Base-by-base conservation (phyloP, 768 basidiomycete genomes). In the Tubosaeta sp. region DNA sequence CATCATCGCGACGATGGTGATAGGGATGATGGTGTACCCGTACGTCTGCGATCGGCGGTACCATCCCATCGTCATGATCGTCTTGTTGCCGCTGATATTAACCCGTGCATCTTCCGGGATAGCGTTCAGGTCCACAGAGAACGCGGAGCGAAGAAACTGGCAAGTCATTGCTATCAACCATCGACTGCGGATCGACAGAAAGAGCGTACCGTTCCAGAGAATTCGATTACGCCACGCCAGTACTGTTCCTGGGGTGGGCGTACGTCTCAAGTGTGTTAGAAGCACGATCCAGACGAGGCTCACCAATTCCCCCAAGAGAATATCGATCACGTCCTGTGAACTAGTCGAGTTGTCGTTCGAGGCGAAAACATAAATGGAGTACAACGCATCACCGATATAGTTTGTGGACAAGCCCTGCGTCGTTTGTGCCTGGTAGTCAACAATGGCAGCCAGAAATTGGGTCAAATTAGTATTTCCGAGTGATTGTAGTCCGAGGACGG, bases 321-420 rank as follows among this genome's bases (percentile, higher is more conserved):
- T 26, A 14, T 26, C 41, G 22, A 12, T 42, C 41, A 26, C 4
- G 13, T 42, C 41, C 9, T 38, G 37, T 7, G 37, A 6, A 10
- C 22, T 22, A 22, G 22, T 22, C 22, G n/a, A 17, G 34, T n/a
- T 35, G 5, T 14, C 25, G 12, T 12, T 33, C 19, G 37, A 13
- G n/a, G 14, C 17, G 27, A 26, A 12, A 16, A 27, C 17, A 19
- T 27, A 17, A n/a, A 59, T 47, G 0, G 62, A 51, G 33, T 56
- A 59, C 12, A 64, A 19, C 14, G 57, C 57, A 38, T 64, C 62
- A 2, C 59, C 62, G 10, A 64, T 51, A 0, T 55, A 13, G 14
- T 64, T 64, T 1, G 52, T 32, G 7, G 39, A 32, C 41, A 61
- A 34, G 6, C 59, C 42, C 19, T 64, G 62, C 6, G 59, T 31